Base-by-base conservation (phyloP, 2,329 filamentous ascomycete genomes). In the Botrytis squamosa region DNA sequence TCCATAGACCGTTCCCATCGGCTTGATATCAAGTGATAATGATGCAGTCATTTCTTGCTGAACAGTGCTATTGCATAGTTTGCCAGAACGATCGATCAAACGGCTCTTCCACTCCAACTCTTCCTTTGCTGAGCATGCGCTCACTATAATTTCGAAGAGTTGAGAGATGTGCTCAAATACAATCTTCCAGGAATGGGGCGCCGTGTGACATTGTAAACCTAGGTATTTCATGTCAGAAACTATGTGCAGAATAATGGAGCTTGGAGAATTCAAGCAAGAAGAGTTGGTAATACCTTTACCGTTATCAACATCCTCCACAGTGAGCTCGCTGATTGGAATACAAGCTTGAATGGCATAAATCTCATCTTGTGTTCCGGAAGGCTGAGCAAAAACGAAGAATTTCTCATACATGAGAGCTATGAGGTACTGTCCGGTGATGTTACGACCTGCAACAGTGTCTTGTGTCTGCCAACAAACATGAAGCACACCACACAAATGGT, bases 171-270 rank as follows among this genome's bases (percentile, higher is more conserved):
- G 89, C 80, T 96, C 91, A 79, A 98, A 98, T 4, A 93, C 86
- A 18, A 98, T 80, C 81, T 98, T 99, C 95, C 95, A 98, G 1
- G 94, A 96, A 81, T 93, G 93, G 0, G 93, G 90, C 0, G 93
- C 93, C 4, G 92, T 93, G 76, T 96, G 91, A 79, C 94, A 98
- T 85, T 95, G 94, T 12, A 98, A 81, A 0, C 94, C 94, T 97
- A 42, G 40, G 12, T 42, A 75, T 64, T 20, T 16, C 44, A 74
- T 67, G 38, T 42, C 42, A 55, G 44, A 42, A 68, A 29, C 9
- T 22, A 16, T 44, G 25, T 12, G 18, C 18, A 71, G 70, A 55
- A 14, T 6, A 22, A 60, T 22, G 14, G 8, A 42, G 4, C 10
- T 22, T 10, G 20, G 29, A 6, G 1, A 33, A 49, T 16, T 12